phyloP scores from a whole-genome alignment of 352 stramenopile genomes.

The Peronospora destructor region DNA sequence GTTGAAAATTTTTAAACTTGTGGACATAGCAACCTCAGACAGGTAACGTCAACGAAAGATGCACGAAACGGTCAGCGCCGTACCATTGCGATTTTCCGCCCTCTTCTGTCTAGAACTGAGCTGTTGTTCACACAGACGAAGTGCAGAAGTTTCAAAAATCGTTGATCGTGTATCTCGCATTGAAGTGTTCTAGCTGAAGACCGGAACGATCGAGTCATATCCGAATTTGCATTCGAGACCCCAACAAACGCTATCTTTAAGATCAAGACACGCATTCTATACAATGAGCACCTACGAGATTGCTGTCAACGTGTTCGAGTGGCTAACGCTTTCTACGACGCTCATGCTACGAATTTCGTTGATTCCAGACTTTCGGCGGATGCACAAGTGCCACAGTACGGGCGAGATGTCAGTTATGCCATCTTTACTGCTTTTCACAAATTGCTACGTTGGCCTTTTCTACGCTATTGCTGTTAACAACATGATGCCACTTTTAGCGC shows the following conservation, averaged over 20 bases:
- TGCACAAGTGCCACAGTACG: constrained; percentile 25
- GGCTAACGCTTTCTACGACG: constrained; percentile 30
- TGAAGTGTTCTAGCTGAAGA: constrained; percentile 1
- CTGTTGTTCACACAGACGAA: neutral
- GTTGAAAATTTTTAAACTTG: neutral
- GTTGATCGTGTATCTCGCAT: constrained; percentile 7
- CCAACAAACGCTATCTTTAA: neutral
- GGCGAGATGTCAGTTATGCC: constrained; percentile 34
- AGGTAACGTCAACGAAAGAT: constrained; percentile 11
- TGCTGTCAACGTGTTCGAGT: constrained; percentile 14
- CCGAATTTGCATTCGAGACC: constrained; percentile 3
- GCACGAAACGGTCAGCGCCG: constrained; percentile 1
- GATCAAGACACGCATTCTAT: neutral
- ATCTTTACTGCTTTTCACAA: constrained; percentile 26
- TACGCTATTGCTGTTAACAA: constrained; percentile 25
- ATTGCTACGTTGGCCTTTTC: constrained; percentile 28
- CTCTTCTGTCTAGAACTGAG: constrained; percentile 5
- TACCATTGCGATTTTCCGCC: constrained; percentile 1
- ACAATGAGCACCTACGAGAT: constrained; percentile 9
- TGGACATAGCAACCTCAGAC: neutral
- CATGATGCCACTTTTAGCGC: constrained; percentile 26
- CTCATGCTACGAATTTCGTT: constrained; percentile 30
- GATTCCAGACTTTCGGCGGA: constrained; percentile 30
- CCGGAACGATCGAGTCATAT: neutral
- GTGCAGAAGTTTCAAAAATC: constrained; percentile 10